phyloP scores from a whole-genome alignment of 208 protist species.

The Spongospora subterranea region DNA sequence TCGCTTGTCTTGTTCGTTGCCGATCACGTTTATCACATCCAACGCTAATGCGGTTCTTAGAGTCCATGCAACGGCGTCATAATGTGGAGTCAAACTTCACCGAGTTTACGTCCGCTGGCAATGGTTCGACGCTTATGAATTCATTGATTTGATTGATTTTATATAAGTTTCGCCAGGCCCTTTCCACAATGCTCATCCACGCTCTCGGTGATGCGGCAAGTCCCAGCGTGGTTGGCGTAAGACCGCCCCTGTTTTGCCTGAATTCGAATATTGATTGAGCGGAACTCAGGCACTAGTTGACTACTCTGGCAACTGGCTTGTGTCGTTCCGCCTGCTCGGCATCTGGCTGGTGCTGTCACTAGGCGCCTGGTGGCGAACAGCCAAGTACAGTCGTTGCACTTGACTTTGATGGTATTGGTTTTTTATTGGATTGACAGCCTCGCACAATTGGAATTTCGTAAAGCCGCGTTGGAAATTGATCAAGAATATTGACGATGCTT shows the following conservation, averaged over 20 bases:
- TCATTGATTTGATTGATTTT: neutral
- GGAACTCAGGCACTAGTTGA: neutral
- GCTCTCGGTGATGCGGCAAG: neutral
- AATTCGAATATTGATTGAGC: neutral
- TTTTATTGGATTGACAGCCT: neutral
- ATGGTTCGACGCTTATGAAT: neutral
- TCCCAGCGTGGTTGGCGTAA: constrained; percentile 6
- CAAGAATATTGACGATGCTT: too few species aligned
- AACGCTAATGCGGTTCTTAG: neutral
- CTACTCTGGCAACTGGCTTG: neutral
- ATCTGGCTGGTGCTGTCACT: neutral
- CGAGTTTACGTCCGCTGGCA: neutral
- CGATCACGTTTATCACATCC: neutral
- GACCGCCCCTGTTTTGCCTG: neutral
- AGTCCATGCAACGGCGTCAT: neutral
- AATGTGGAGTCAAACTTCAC: neutral
- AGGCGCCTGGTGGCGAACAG: neutral
- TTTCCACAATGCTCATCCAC: constrained; percentile 13
- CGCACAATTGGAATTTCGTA: neutral
- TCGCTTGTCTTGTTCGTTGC: neutral
- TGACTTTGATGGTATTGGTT: neutral
- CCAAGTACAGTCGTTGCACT: neutral
- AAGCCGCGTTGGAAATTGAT: neutral
- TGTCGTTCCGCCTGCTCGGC: neutral
- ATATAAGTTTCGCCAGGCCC: neutral